Evolutionary conservation across 225 moss, liverwort and hornwort species (phyloP), one percentile per base, ranked within the genome.

Genomic region (Thuidium tamariscinum): DNA sequence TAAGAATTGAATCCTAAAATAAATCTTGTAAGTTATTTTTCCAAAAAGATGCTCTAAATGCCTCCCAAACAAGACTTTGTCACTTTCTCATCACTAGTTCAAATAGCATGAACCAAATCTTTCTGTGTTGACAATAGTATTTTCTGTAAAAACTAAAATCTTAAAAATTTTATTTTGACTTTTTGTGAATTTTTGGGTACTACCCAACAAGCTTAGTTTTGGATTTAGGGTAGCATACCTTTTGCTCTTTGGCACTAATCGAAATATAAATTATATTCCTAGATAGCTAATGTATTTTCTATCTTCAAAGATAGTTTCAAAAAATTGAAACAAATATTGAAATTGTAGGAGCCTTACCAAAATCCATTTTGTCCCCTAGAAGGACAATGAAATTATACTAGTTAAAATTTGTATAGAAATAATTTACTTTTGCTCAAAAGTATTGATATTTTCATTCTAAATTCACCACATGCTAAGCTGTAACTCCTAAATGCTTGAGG

Each of bases 221-320:
- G 7, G 8, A 1, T 4, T 41, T 13, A 39, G 0, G 0, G 1
- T 69, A 14, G 25, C 8, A 69, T 25, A 69, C 0, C 1, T 69
- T 69, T 14, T 41, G 1, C 8, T 41, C 41, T 0, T 8, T 0
- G 2, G 14, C 41, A 23, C 4, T 0, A 1, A 41, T 37, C 14
- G 8, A 69, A 69, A 69, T 14, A 15, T 8, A 23, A 39, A 69
- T 8, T 26, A 69, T 41, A 25, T 26, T 26, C 5, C 5, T 7
- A 42, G 1, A 16, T 42, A 70, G 16, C 42, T 70, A 8, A 16
- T 27, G 5, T 5, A 0, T 26, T 27, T 71, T 5, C 9, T 44
- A 16, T 9, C 16, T 71, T 44, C 9, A 44, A 29, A 25, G 44
- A 44, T 26, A 70, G 2, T 70, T 70, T 9, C 0, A 70, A 16